These are phyloP conservation scores for Tolypocladium ovalisporum DNA, from an alignment of 2,329 filamentous ascomycete species.

Conservation along the genomic window DNA sequence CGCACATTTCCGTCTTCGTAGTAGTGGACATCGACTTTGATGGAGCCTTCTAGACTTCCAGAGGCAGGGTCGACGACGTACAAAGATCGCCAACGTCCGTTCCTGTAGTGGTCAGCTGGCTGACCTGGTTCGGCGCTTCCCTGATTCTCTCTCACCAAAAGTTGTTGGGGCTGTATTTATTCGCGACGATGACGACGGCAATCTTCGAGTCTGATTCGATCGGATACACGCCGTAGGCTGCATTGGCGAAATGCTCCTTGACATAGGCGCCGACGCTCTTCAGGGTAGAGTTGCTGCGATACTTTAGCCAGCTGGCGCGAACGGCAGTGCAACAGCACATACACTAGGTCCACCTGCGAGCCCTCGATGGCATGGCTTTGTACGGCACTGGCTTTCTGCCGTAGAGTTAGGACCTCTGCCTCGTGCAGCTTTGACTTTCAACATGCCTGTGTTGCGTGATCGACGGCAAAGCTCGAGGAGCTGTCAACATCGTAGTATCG, in stretches of 20 bases:
- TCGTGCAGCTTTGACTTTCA: background rate
- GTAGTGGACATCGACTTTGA: constrained; percentile 96
- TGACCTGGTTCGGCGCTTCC: background rate
- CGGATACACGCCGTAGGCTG: constrained; percentile 73
- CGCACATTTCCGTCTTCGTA: constrained; percentile 99
- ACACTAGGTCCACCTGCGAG: constrained; percentile 69
- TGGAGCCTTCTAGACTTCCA: constrained; percentile 58
- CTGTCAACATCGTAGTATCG: constrained; percentile 87
- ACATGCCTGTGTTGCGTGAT: constrained; percentile 66
- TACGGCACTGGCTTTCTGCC: constrained; percentile 67
- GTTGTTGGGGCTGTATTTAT: constrained; percentile 97
- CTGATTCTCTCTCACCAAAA: constrained; percentile 57
- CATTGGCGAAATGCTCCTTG: constrained; percentile 78
- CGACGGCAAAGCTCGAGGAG: constrained; percentile 78
- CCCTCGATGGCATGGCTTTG: constrained; percentile 75
- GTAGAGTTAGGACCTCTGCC: constrained; percentile 1
- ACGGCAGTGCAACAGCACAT: constrained; percentile 22
- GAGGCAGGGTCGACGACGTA: constrained; percentile 70
- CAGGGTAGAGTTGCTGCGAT: constrained; percentile 64
- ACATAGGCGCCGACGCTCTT: constrained; percentile 69
- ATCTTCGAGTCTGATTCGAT: constrained; percentile 64
- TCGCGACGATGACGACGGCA: constrained; percentile 77
- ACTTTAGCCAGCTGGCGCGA: background rate
- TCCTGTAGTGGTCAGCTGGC: constrained; percentile 42
- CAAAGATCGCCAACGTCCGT: constrained; percentile 87